A percentile compares a stretch with the other conserved stretches of the same genome.
These are phyloP conservation scores for Macadamia tetraphylla DNA, from an alignment of 164 flowering plant genomes.

Conservation along the genomic window DNA sequence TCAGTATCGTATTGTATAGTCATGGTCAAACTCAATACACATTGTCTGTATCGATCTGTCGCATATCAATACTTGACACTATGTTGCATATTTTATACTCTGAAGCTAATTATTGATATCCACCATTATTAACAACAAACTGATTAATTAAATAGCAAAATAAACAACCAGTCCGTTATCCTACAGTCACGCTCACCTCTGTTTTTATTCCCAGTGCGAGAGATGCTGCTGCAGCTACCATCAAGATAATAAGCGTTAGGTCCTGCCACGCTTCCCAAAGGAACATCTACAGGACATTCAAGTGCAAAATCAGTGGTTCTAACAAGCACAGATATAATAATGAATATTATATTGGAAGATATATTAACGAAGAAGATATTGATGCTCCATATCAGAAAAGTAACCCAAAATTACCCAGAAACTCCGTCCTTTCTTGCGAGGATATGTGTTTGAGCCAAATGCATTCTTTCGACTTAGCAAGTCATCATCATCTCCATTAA, in stretches of 20 bases:
- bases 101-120: neutral
- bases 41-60: no score
- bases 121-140: neutral
- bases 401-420: constrained; percentile 49
- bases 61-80: no score
- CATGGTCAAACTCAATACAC: no score
- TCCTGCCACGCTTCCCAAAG: constrained; percentile 98
- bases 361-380: neutral
- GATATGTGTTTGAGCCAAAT: constrained; percentile 91
- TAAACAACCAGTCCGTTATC: neutral
- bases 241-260: constrained; percentile 83
- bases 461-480: constrained; percentile 45
- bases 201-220: constrained; percentile 85
- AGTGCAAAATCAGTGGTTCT: neutral
- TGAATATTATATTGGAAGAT: neutral
- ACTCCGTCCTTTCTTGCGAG: constrained; percentile 77
- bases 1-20: no score
- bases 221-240: constrained; percentile 91
- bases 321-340: neutral
- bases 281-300: constrained; percentile 43
- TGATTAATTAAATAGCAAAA: neutral
- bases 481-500: constrained; percentile 67
- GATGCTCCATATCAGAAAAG: neutral
- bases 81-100: neutral
- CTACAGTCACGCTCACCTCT: constrained; percentile 52